Percentiles rank a stretch among this genome's conserved stretches.
phyloP scores from a whole-genome alignment of 495 filamentous ascomycete genomes.

The Aspergillus campestris region DNA sequence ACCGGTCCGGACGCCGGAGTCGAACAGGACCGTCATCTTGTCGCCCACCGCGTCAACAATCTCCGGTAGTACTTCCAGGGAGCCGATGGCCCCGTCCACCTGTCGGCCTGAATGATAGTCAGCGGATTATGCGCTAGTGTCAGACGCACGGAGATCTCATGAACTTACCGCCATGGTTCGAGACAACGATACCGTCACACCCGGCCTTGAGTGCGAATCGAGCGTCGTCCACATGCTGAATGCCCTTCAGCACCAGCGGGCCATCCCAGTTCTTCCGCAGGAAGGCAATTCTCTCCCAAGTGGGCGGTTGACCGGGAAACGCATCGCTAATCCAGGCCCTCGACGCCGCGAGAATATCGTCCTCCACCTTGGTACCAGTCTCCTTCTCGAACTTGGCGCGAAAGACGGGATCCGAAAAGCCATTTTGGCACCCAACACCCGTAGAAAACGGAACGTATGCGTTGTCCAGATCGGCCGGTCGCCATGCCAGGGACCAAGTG shows the following conservation, averaged over 20 bases:
- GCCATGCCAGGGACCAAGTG: slow-evolving; percentile 40
- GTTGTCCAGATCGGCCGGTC: slow-evolving; percentile 56
- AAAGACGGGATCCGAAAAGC: slow-evolving; percentile 54
- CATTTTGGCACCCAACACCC: slow-evolving; percentile 35
- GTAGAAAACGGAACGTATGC: slow-evolving; percentile 46
- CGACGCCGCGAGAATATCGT: slow-evolving; percentile 36
- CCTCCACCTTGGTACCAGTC: slow-evolving; percentile 38
- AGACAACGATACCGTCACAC: slow-evolving; percentile 45
- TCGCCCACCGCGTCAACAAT: slow-evolving; percentile 53
- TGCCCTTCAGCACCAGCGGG: slow-evolving; percentile 44
- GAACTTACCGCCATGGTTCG: slow-evolving; percentile 44
- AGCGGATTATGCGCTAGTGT: neutral
- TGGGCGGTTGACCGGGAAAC: slow-evolving; percentile 42
- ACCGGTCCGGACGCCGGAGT: slow-evolving; percentile 53
- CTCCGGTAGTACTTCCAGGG: slow-evolving; percentile 54
- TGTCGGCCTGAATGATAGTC: slow-evolving; percentile 40
- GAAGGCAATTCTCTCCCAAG: slow-evolving; percentile 51
- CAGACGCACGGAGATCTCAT: neutral
- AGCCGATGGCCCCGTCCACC: slow-evolving; percentile 57
- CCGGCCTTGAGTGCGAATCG: slow-evolving; percentile 37
- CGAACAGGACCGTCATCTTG: slow-evolving; percentile 52
- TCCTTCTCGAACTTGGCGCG: slow-evolving; percentile 43
- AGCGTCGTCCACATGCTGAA: slow-evolving; percentile 44
- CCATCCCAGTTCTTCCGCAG: slow-evolving; percentile 53
- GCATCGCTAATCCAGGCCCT: slow-evolving; percentile 42